phyloP scores from a whole-genome alignment of 2,329 filamentous ascomycete species.

The Coniochaeta prunicola region DNA sequence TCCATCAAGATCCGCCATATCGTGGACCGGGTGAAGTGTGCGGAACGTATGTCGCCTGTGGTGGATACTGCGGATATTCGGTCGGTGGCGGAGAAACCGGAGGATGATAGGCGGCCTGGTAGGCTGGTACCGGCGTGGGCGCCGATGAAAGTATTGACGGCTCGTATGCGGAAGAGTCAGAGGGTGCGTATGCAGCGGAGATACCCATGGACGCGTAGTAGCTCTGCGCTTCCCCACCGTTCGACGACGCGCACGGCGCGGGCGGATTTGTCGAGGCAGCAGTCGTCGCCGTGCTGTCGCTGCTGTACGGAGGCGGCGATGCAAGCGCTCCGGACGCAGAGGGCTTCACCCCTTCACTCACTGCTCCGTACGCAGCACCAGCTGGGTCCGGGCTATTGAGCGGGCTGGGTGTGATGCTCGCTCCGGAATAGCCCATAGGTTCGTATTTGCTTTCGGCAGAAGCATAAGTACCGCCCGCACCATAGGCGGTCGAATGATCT shows the following conservation, averaged over 20 bases:
- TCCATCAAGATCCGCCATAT: not conserved
- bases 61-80: not conserved
- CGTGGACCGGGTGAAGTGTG: not conserved
- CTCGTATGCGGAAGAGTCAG: not conserved
- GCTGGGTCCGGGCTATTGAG: not conserved
- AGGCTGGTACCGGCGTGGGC: not conserved
- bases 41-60: not conserved
- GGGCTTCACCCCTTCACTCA: too few relatives aligned
- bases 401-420: not conserved
- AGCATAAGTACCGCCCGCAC: constrained; percentile 4
- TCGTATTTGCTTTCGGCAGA: constrained; percentile 5
- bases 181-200: not conserved
- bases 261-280: not conserved
- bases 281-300: not conserved
- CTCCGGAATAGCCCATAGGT: not conserved
- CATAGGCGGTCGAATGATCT: not conserved
- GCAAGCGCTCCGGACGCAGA: not conserved
- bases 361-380: not conserved
- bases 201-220: not conserved
- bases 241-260: not conserved
- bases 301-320: not conserved
- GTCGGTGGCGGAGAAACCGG: not conserved
- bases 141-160: not conserved
- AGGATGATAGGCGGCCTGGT: not conserved
- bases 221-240: not conserved